Conservation (phyloP, 345 rosid species). For the Hibiscus trionum region DNA sequence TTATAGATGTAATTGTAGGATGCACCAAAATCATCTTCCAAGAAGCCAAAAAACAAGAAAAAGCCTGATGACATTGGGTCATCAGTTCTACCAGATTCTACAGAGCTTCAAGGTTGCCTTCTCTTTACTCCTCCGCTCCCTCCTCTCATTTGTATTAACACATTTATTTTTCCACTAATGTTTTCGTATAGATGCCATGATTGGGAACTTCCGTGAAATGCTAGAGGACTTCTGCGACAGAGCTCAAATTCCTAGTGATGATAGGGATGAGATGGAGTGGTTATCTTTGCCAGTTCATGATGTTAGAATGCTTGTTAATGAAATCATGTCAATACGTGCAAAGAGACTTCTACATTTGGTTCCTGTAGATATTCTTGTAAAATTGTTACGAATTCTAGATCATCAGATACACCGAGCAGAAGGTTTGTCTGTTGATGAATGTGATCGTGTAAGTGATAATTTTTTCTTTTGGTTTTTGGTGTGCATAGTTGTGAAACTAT, state of each 20-base stretch:
- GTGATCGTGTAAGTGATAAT: constrained; percentile 56
- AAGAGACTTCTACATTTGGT: constrained; percentile 83
- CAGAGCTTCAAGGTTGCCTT: constrained; percentile 64
- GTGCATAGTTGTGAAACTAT: constrained; percentile 10
- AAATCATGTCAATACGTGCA: constrained; percentile 62
- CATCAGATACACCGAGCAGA: constrained; percentile 98
- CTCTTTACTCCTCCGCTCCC: background rate
- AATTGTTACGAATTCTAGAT: constrained; percentile 66
- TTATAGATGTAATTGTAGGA: constrained; percentile 49
- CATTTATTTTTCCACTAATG: background rate
- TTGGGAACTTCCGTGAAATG: constrained; percentile 61
- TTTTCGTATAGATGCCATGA: constrained; percentile 43
- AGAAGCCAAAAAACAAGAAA: constrained; percentile 67
- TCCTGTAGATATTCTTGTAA: constrained; percentile 71
- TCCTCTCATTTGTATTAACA: constrained; percentile 9
- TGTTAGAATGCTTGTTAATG: constrained; percentile 71
- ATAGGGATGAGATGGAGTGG: constrained; percentile 82
- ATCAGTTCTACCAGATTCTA: constrained; percentile 41
- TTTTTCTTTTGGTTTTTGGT: background rate
- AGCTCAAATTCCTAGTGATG: constrained; percentile 82
- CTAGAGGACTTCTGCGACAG: constrained; percentile 74
- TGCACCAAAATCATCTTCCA: constrained; percentile 37
- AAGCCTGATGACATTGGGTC: constrained; percentile 37
- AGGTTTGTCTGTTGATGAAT: constrained; percentile 68
- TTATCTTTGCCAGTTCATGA: constrained; percentile 56